A percentile compares a stretch with the other conserved stretches of the same genome.
These are phyloP conservation scores for Fagus sylvatica DNA, from an alignment of 306 rosid species.

Conservation along the genomic window DNA sequence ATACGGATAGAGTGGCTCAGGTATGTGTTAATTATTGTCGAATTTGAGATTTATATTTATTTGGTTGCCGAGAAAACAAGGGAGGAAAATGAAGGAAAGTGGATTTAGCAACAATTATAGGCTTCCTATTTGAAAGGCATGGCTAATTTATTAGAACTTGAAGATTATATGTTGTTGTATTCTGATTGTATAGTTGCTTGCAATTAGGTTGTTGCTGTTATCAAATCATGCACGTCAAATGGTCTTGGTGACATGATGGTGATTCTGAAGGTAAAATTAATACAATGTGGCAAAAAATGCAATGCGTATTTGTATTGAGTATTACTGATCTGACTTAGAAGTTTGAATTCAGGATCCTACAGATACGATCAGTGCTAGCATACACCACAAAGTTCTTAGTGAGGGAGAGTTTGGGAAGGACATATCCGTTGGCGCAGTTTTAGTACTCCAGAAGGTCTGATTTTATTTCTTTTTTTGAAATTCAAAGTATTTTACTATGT, in stretches of 20 bases:
- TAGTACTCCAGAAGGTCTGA: conserved; percentile 66
- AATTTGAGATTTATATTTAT: not conserved
- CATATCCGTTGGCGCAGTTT: conserved; percentile 63
- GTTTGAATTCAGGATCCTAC: conserved; percentile 77
- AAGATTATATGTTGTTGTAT: not conserved
- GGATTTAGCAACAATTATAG: not conserved
- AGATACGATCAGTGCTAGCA: conserved; percentile 50
- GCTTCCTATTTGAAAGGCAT: not conserved
- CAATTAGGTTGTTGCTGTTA: conserved; percentile 51
- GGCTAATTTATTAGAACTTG: not conserved
- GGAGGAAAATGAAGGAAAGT: not conserved
- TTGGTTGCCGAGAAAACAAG: conserved; percentile 4
- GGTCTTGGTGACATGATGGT: conserved; percentile 74
- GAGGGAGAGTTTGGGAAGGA: conserved; percentile 49
- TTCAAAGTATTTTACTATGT: not conserved
- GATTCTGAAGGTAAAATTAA: conserved; percentile 59
- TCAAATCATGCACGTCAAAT: conserved; percentile 69
- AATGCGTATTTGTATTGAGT: not conserved
- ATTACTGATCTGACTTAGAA: not conserved
- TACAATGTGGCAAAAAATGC: not conserved
- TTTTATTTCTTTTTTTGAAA: not conserved
- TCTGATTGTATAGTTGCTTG: conserved; percentile 7
- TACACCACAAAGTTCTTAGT: conserved; percentile 60
- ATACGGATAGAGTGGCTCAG: conserved; percentile 34
- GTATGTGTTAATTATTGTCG: conserved; percentile 23